Conservation (phyloP, 2,329 filamentous ascomycete genomes). For the Sporothrix phasma region DNA sequence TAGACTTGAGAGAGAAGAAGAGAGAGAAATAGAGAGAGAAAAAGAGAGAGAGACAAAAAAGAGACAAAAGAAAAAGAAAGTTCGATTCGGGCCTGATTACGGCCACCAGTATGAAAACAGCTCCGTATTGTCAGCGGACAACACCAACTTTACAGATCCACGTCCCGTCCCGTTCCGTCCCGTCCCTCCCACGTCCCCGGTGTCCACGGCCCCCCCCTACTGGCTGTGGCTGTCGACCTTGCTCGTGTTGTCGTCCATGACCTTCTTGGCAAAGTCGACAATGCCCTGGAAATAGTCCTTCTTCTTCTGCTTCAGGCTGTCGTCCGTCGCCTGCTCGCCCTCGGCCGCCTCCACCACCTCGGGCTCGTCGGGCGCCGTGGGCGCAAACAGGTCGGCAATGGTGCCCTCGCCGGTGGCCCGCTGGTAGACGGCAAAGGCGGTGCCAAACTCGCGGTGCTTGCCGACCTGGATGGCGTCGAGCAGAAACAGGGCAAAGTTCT, state of each 20-base stretch:
- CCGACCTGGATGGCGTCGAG: slow-evolving; percentile 46
- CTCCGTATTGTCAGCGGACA: too few species aligned
- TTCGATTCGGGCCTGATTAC: too few species aligned
- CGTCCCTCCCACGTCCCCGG: neutral
- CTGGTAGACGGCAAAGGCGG: slow-evolving; percentile 44
- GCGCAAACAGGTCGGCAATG: slow-evolving; percentile 42
- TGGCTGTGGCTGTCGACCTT: slow-evolving; percentile 38
- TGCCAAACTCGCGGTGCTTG: slow-evolving; percentile 41
- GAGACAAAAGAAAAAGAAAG: too few species aligned
- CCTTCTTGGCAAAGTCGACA: slow-evolving; percentile 39
- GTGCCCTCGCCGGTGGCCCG: slow-evolving; percentile 38
- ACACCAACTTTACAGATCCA: too few species aligned
- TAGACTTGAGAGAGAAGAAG: too few species aligned
- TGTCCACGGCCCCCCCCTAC: too few species aligned
- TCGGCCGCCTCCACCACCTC: slow-evolving; percentile 22
- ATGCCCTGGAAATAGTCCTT: slow-evolving; percentile 28
- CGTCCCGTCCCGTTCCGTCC: neutral
- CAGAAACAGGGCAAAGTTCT: slow-evolving; percentile 44
- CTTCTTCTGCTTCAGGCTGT: slow-evolving; percentile 12
- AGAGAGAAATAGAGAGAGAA: too few species aligned
- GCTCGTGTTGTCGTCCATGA: slow-evolving; percentile 45
- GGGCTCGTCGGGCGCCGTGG: slow-evolving; percentile 26
- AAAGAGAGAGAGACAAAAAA: too few species aligned
- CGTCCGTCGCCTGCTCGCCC: slow-evolving; percentile 10
- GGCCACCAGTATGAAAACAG: too few species aligned